Base-by-base conservation (phyloP, 495 filamentous ascomycete genomes). In the Xanthoparmelia taractica region DNA sequence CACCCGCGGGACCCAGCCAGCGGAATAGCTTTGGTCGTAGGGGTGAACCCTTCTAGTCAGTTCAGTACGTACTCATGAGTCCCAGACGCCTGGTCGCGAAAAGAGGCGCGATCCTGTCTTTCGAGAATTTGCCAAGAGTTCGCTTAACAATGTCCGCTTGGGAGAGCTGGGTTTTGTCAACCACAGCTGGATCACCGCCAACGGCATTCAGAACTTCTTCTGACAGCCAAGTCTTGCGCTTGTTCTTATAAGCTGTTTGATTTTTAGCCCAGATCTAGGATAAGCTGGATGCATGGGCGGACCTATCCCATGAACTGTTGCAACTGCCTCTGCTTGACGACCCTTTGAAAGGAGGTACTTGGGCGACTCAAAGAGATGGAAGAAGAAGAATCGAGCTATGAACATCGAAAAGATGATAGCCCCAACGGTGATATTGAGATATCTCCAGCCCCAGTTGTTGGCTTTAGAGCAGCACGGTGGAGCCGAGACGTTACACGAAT, bases 371-470 rank as follows among this genome's bases (percentile, higher is more conserved):
- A 83, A 89, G 23, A 95, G 81, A 41, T 86, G 85, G 74, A 95
- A 95, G 58, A 84, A 75, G 65, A 89, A 79, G 75, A 92, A 91
- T 10, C 90, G 87, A 36, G 84, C 72, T 54, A 85, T 58, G 71
- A 90, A 93, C 78, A 84, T 82, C 61, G 80, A 60, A 36, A 93
- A 76, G 1, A 89, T 92, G 31, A 94, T 71, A 5, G 83, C 85
- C 36, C 90, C 91, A 61, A 91, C 78, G 11, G 83, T 79, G 48
- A 89, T 76, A 64, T 87, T 75, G 60, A 92, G 79, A 65, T 92
- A 96, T 41, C 91, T 79, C 91, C 91, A 95, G 57, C 91, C 91
- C 85, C 86, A 87, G 65, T 91, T 92, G 52, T 84, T 72, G 20
- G 70, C 71, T 67, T 77, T 76, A 25, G 77, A 80, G 69, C 89